These are phyloP conservation scores for Trypanosoma conorhini DNA, from an alignment of 208 protist genomes.

Conservation along the genomic window DNA sequence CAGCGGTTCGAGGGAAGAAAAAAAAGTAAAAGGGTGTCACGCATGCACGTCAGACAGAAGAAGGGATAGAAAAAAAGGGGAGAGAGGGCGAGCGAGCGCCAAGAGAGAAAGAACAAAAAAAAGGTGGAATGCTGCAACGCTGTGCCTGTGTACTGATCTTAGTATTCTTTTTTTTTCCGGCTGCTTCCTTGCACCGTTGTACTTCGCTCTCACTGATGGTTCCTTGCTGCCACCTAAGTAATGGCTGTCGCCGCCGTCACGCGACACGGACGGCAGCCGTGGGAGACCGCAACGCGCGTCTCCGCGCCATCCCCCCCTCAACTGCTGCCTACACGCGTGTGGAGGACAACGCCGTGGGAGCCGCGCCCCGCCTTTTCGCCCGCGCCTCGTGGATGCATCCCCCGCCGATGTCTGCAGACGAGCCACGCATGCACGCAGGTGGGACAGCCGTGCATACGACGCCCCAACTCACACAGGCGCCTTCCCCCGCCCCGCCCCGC, in stretches of 20 bases:
- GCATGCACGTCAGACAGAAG: conserved; percentile 27
- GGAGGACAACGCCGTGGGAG: too few species aligned
- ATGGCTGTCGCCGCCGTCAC: too few species aligned
- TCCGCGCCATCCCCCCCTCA: too few species aligned
- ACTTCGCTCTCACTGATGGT: not conserved
- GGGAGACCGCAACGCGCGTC: too few species aligned
- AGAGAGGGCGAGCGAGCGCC: not conserved
- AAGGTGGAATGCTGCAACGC: not conserved
- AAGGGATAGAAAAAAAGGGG: not conserved
- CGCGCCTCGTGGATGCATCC: not conserved
- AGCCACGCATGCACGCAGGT: not conserved
- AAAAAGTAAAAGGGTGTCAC: too few species aligned
- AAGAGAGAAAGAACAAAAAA: too few species aligned
- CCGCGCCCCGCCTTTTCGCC: not conserved
- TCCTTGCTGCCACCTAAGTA: not conserved
- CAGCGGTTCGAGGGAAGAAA: conserved; percentile 19
- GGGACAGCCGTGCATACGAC: not conserved
- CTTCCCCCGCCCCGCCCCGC: too few species aligned
- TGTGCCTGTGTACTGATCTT: too few species aligned
- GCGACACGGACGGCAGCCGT: not conserved
- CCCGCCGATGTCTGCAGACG: not conserved
- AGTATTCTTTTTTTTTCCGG: not conserved
- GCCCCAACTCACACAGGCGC: not conserved
- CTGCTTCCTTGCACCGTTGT: not conserved
- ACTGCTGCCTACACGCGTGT: too few species aligned